Evolutionary conservation across 176 grass and related monocot genomes (phyloP).

Genomic region (Neostapfia colusana): DNA sequence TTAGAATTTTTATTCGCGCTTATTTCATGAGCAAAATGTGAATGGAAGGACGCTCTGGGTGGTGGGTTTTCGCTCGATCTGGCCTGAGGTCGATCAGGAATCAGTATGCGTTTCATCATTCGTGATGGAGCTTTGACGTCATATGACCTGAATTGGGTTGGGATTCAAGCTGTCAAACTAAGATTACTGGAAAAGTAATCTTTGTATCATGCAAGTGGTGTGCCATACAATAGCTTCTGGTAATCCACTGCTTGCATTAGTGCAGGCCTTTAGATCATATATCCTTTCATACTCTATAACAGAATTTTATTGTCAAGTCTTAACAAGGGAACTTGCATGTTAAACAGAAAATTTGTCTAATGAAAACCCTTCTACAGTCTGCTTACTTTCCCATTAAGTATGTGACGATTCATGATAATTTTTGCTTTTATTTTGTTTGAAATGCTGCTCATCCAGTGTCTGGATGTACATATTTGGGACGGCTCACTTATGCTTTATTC

Average conservation of each 20-base stretch:
- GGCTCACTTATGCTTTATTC: background rate
- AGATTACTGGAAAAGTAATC: background rate
- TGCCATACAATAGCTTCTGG: background rate
- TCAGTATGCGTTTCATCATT: background rate
- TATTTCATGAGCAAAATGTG: background rate
- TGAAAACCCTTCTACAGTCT: background rate
- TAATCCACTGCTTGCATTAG: background rate
- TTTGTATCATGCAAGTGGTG: background rate
- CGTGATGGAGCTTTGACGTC: background rate
- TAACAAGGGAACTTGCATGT: background rate
- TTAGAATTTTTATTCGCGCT: background rate
- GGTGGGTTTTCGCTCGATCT: slow-evolving; percentile 3
- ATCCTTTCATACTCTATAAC: too few relatives aligned
- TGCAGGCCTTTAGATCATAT: background rate
- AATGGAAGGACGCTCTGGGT: background rate
- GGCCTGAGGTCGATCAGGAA: background rate
- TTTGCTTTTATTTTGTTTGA: background rate
- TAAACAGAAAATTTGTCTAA: background rate
- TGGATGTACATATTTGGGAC: background rate
- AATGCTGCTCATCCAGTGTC: background rate
- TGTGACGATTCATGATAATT: background rate
- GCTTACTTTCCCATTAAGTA: background rate
- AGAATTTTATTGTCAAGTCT: background rate
- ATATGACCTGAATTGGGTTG: background rate
- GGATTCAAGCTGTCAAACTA: background rate